These are phyloP conservation scores for Aspergillus sojae DNA, from an alignment of 2,329 filamentous ascomycete species.

Conservation along the genomic window DNA sequence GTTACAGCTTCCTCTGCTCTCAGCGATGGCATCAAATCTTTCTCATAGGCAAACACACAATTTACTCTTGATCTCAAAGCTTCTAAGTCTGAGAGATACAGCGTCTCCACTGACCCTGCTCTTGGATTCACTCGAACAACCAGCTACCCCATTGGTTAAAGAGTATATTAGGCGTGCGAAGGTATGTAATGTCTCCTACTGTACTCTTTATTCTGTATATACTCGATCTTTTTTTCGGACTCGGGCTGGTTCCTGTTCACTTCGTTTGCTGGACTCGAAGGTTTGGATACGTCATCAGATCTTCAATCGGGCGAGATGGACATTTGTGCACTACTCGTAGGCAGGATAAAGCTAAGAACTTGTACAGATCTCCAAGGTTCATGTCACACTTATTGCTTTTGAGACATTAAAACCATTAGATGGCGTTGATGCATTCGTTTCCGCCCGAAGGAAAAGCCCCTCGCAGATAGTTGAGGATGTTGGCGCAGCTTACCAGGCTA, in stretches of 20 bases:
- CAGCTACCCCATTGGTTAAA: slow-evolving; percentile 66
- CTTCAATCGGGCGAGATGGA: not conserved
- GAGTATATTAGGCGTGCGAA: slow-evolving; percentile 78
- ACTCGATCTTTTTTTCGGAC: not conserved
- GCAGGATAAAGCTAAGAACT: not conserved
- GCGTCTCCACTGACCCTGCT: slow-evolving; percentile 85
- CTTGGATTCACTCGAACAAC: slow-evolving; percentile 83
- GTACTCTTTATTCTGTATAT: not conserved
- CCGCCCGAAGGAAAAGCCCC: slow-evolving; percentile 62
- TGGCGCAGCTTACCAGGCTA: slow-evolving; percentile 38
- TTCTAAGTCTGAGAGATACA: slow-evolving; percentile 75
- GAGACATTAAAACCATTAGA: slow-evolving; percentile 68
- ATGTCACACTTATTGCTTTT: slow-evolving; percentile 77
- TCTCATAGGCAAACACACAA: slow-evolving; percentile 80
- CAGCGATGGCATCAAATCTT: slow-evolving; percentile 39
- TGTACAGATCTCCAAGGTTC: slow-evolving; percentile 58
- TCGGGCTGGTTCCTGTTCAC: too few relatives aligned
- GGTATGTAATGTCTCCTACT: slow-evolving; percentile 47
- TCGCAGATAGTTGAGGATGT: slow-evolving; percentile 64
- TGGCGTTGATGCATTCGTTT: slow-evolving; percentile 69
- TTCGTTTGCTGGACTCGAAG: not conserved
- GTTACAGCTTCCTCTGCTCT: not conserved
- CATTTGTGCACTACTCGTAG: not conserved
- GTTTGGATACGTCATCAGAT: not conserved
- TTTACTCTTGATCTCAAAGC: slow-evolving; percentile 77